These are phyloP conservation scores for Cordyceps pruinosa DNA, from an alignment of 2,329 filamentous ascomycete species.

Conservation along the genomic window DNA sequence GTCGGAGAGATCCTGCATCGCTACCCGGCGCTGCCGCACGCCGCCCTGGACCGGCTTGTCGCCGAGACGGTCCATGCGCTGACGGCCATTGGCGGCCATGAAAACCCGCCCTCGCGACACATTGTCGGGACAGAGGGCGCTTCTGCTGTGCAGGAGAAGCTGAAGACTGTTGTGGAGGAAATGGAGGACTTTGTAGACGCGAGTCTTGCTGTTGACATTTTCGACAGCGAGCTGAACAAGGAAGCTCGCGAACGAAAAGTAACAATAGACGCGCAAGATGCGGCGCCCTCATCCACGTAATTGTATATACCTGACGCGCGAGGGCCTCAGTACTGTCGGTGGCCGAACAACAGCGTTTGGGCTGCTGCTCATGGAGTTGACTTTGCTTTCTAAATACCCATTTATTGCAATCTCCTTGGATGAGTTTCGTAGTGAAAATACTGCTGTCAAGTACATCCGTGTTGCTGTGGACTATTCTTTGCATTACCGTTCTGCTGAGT, in stretches of 20 bases:
- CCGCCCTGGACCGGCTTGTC: conserved; percentile 66
- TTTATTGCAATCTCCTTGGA: background rate
- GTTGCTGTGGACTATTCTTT: background rate
- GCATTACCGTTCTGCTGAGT: background rate
- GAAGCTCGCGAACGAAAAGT: conserved; percentile 40
- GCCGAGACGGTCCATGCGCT: conserved; percentile 87
- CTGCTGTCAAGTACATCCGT: too few species aligned
- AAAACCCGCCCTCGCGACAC: conserved; percentile 89
- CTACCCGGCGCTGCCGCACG: conserved; percentile 65
- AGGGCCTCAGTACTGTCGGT: background rate
- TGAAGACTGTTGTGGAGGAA: conserved; percentile 94
- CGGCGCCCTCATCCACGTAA: conserved; percentile 23
- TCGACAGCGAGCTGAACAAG: conserved; percentile 47
- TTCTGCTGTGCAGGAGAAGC: conserved; percentile 83
- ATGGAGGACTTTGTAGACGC: conserved; percentile 93
- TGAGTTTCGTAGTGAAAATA: too few species aligned
- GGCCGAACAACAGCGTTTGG: background rate
- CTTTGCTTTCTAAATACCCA: background rate
- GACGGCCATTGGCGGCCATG: conserved; percentile 86
- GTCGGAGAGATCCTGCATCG: conserved; percentile 51
- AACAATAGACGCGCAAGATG: conserved; percentile 20
- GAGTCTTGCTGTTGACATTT: conserved; percentile 76
- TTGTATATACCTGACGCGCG: background rate
- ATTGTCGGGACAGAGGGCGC: conserved; percentile 90
- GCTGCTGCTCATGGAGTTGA: background rate